Conservation (phyloP, 2,329 filamentous ascomycete genomes). For the Phaeosphaeriaceae sp. region DNA sequence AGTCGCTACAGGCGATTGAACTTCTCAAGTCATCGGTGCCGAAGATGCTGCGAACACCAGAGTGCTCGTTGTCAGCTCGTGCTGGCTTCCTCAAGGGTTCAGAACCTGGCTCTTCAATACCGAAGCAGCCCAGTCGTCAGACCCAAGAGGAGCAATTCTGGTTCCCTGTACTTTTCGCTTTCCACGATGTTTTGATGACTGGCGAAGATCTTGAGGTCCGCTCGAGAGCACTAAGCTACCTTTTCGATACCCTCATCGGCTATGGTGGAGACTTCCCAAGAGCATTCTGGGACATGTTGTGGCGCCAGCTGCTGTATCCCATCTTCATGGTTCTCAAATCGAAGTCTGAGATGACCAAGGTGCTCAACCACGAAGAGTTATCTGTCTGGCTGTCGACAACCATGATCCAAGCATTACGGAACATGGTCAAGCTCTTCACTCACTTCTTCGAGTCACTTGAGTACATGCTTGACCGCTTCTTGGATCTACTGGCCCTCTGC, state of each 20-base stretch:
- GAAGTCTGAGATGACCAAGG: conserved; percentile 94
- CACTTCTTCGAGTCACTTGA: conserved; percentile 97
- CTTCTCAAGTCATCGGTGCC: conserved; percentile 91
- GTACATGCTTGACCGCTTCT: conserved; percentile 97
- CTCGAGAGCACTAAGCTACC: conserved; percentile 87
- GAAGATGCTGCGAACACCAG: conserved; percentile 93
- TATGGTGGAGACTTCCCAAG: conserved; percentile 91
- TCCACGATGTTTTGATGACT: conserved; percentile 99
- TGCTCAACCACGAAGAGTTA: conserved; percentile 92
- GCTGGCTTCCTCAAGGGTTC: conserved; percentile 60
- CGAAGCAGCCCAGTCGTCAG: conserved; percentile 75
- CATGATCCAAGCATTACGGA: conserved; percentile 97
- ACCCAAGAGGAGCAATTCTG: conserved; percentile 97
- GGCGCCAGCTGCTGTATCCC: conserved; percentile 94
- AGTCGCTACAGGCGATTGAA: conserved; percentile 95
- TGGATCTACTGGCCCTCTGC: conserved; percentile 91
- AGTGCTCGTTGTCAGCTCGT: conserved; percentile 85
- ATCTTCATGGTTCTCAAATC: conserved; percentile 99
- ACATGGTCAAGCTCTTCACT: conserved; percentile 98
- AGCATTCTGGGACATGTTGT: conserved; percentile 98
- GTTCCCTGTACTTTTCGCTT: conserved; percentile 97
- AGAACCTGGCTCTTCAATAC: conserved; percentile 58
- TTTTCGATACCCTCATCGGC: conserved; percentile 90
- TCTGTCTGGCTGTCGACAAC: conserved; percentile 99
- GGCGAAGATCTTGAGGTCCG: conserved; percentile 97